Percentiles rank a stretch among this genome's conserved stretches.
Evolutionary conservation across 148 eudicot species (phyloP).

Genomic region (Heliosperma pusillum): DNA sequence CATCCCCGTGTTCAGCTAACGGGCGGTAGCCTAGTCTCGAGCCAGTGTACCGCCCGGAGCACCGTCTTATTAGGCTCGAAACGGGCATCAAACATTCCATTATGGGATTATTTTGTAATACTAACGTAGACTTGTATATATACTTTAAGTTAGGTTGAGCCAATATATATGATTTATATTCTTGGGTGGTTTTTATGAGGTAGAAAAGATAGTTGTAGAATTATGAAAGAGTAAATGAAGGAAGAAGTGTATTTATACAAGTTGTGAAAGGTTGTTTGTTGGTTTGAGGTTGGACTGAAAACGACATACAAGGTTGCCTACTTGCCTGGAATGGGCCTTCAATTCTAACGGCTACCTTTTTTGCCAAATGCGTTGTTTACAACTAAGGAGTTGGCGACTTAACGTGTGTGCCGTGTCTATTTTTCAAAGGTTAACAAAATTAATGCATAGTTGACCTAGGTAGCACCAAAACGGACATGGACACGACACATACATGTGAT

Average conservation of each 20-base stretch:
- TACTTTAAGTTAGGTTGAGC: too few species aligned
- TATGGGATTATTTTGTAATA: too few species aligned
- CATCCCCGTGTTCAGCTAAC: conserved; percentile 23
- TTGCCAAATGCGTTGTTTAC: conserved; percentile 6
- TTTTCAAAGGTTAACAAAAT: too few species aligned
- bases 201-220: not conserved
- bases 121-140: not conserved
- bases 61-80: conserved; percentile 33
- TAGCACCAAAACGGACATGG: too few species aligned
- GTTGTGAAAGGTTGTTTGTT: conserved; percentile 4
- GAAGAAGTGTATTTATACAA: conserved; percentile 17
- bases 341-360: conserved; percentile 15
- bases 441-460: too few species aligned
- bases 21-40: conserved; percentile 32
- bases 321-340: conserved; percentile 26
- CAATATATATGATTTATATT: too few species aligned
- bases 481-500: too few species aligned
- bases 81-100: conserved; percentile 54
- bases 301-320: conserved; percentile 19
- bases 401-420: not conserved
- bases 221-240: conserved; percentile 15
- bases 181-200: not conserved
- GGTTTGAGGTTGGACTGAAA: conserved; percentile 20
- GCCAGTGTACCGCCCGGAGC: conserved; percentile 26
- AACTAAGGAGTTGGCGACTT: conserved; percentile 4